These are phyloP conservation scores for Aureobasidium pullulans DNA, from an alignment of 2,329 filamentous ascomycete genomes.

Conservation along the genomic window DNA sequence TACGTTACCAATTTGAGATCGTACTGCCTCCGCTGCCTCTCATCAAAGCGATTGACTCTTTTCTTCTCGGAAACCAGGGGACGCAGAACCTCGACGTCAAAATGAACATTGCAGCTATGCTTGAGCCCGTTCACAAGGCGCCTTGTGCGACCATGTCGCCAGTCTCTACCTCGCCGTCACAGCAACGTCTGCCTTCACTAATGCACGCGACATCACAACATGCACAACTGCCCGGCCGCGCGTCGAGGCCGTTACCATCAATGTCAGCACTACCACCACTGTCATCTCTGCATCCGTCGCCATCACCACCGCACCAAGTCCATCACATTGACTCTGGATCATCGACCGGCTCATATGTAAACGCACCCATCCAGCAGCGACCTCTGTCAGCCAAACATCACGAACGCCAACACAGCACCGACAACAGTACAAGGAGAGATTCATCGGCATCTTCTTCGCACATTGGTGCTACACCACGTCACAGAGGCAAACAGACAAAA, in stretches of 20 bases:
- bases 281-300: not conserved
- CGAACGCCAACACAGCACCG: not conserved
- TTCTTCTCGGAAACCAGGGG: too few species aligned
- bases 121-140: not conserved
- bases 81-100: not conserved
- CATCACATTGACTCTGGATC: not conserved
- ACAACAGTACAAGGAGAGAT: not conserved
- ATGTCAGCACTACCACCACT: not conserved
- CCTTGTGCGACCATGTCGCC: too few species aligned
- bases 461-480: not conserved
- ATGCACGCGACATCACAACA: not conserved
- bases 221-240: too few species aligned
- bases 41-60: too few species aligned
- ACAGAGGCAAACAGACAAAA: conserved; percentile 1
- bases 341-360: not conserved
- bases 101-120: conserved; percentile 5
- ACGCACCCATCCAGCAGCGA: not conserved
- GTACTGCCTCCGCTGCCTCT: too few species aligned
- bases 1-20: too few species aligned
- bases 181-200: not conserved
- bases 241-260: too few species aligned
- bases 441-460: not conserved
- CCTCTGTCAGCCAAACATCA: not conserved
- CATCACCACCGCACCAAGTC: not conserved
- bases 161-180: not conserved